These are phyloP conservation scores for Vitis hybrid DNA, from an alignment of 177 flowering plant genomes.

Conservation along the genomic window DNA sequence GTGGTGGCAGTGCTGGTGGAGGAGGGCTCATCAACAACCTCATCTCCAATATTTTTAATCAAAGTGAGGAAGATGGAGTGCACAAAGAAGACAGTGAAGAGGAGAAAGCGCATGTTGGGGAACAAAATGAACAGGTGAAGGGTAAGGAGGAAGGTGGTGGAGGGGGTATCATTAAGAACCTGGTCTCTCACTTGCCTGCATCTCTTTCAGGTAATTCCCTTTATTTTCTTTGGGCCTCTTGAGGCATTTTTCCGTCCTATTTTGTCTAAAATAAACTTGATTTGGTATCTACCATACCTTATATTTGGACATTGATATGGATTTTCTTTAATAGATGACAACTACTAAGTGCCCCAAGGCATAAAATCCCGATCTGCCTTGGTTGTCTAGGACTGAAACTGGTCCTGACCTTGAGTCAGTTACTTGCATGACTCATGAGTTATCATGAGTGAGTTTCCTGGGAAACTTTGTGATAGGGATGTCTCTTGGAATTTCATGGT, in stretches of 20 bases:
- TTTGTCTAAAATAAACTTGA: not conserved
- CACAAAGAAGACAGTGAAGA: not conserved
- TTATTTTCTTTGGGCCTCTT: not conserved
- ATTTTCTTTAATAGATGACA: too few species aligned
- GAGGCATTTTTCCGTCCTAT: not conserved
- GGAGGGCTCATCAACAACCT: constrained; percentile 25
- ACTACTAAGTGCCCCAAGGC: too few species aligned
- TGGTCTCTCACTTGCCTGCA: constrained; percentile 43
- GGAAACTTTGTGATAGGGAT: too few species aligned
- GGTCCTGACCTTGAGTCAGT: too few species aligned
- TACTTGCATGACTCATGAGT: too few species aligned
- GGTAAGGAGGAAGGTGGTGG: constrained; percentile 17
- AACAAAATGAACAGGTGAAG: constrained; percentile 9
- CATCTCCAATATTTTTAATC: constrained; percentile 28
- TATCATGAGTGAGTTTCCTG: too few species aligned
- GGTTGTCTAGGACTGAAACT: too few species aligned
- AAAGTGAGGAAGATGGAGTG: constrained; percentile 15
- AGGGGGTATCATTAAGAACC: constrained; percentile 35
- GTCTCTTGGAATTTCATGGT: too few species aligned
- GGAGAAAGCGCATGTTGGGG: constrained; percentile 3
- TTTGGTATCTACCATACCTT: too few species aligned
- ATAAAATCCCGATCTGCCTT: too few species aligned
- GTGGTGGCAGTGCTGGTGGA: constrained; percentile 5
- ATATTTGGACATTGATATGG: not conserved
- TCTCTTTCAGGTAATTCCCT: constrained; percentile 32